Conservation (phyloP, 108 stramenopile species). For the Nannochloropsis salina region DNA sequence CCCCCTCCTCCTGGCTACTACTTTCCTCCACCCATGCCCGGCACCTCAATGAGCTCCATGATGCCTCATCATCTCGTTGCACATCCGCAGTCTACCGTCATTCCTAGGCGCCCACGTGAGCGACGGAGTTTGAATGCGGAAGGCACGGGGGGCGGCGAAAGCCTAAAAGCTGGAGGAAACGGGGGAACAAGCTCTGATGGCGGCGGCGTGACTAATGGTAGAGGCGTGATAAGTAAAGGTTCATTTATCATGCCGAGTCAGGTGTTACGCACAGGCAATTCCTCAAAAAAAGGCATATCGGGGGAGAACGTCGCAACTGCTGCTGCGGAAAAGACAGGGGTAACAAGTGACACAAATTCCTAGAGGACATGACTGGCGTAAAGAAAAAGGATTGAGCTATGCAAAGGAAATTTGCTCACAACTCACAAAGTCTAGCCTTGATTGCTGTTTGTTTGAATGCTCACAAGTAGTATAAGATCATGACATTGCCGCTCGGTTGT, state of each 20-base stretch:
- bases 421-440: too few relatives aligned
- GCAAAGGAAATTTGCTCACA: too few relatives aligned
- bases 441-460: too few relatives aligned
- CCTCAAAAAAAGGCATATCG: background rate
- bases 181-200: background rate
- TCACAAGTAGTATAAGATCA: too few relatives aligned
- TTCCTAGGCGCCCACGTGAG: background rate
- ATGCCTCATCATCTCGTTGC: background rate
- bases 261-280: background rate
- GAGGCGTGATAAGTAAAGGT: too few relatives aligned
- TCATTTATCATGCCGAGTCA: slow-evolving; percentile 4
- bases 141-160: background rate
- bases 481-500: too few relatives aligned
- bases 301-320: too few relatives aligned
- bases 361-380: too few relatives aligned
- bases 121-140: background rate
- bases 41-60: background rate
- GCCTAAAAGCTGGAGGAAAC: background rate
- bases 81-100: background rate
- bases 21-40: slow-evolving; percentile 1
- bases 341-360: too few relatives aligned
- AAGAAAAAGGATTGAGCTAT: too few relatives aligned
- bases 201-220: too few relatives aligned
- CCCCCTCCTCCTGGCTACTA: background rate
- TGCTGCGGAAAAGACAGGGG: too few relatives aligned